Evolutionary conservation across 371 early-diverging fungal species (phyloP).

Genomic region (Rhizomucor pusillus): DNA sequence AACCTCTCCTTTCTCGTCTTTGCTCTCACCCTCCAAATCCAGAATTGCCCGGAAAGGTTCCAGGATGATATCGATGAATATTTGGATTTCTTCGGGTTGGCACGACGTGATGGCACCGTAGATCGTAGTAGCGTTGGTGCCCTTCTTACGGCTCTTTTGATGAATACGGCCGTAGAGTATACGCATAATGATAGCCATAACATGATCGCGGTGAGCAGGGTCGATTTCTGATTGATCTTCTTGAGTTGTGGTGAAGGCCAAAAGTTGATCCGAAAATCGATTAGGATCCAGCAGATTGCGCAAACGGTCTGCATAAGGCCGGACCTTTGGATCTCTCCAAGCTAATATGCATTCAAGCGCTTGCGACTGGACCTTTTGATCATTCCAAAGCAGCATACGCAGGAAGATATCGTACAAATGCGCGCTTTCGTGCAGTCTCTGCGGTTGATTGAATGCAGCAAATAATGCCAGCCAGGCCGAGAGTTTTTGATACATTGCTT

Average conservation of each 20-base stretch:
- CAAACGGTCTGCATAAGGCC: slow-evolving; percentile 74
- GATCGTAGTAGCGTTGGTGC: slow-evolving; percentile 64
- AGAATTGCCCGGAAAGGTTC: slow-evolving; percentile 64
- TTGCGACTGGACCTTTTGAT: slow-evolving; percentile 70
- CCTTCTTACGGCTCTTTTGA: slow-evolving; percentile 57
- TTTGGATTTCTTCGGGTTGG: slow-evolving; percentile 59
- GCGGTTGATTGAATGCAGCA: slow-evolving; percentile 71
- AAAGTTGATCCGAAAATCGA: slow-evolving; percentile 86
- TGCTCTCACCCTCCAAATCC: slow-evolving; percentile 28
- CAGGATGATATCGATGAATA: slow-evolving; percentile 78
- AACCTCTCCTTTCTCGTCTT: slow-evolving; percentile 13
- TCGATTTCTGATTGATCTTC: slow-evolving; percentile 57
- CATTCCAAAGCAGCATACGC: slow-evolving; percentile 77
- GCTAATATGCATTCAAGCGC: slow-evolving; percentile 83
- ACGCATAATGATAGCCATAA: slow-evolving; percentile 77
- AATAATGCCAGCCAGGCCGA: slow-evolving; percentile 71
- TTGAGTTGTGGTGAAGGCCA: slow-evolving; percentile 66
- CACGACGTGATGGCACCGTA: slow-evolving; percentile 74
- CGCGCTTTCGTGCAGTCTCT: slow-evolving; percentile 42
- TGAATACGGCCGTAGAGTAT: slow-evolving; percentile 90
- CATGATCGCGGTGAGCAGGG: slow-evolving; percentile 58
- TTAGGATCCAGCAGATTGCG: slow-evolving; percentile 77
- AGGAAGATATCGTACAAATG: slow-evolving; percentile 64
- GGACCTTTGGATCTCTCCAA: slow-evolving; percentile 70
- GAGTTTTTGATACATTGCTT: slow-evolving; percentile 49